These are phyloP conservation scores for Acaromyces ingoldii DNA, from an alignment of 1,284 basidiomycete species.

Conservation along the genomic window DNA sequence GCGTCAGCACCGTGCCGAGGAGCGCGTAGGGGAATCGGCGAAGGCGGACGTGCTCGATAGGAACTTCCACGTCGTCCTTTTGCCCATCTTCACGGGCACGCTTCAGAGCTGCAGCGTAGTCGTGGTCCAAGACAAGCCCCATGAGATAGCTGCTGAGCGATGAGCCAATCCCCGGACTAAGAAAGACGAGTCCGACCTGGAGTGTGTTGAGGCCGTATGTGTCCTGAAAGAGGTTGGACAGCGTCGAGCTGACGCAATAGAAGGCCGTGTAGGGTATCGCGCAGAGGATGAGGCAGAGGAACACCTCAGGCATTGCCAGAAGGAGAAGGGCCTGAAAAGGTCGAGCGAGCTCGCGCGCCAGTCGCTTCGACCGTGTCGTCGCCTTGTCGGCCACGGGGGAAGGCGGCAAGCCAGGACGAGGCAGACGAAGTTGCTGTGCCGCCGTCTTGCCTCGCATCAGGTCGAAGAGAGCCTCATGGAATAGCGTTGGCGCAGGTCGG, in stretches of 20 bases:
- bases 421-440: too few relatives aligned
- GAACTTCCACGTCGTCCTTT: not conserved
- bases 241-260: too few relatives aligned
- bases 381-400: too few relatives aligned
- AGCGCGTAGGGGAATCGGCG: not conserved
- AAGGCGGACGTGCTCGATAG: not conserved
- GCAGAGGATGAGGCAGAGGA: too few relatives aligned
- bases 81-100: not conserved
- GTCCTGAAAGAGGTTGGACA: not conserved
- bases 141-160: not conserved
- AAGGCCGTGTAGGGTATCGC: too few relatives aligned
- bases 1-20: not conserved
- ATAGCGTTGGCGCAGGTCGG: constrained; percentile 10
- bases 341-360: too few relatives aligned
- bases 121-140: not conserved
- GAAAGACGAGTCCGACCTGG: not conserved
- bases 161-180: not conserved
- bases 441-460: too few relatives aligned
- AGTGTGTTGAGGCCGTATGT: not conserved
- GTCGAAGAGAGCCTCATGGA: too few relatives aligned
- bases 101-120: not conserved
- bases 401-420: too few relatives aligned
- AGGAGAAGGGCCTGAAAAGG: too few relatives aligned
- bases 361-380: too few relatives aligned
- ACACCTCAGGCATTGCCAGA: too few relatives aligned